Evolutionary conservation across 2,329 filamentous ascomycete species (phyloP).

Genomic region (Geosmithia flava): DNA sequence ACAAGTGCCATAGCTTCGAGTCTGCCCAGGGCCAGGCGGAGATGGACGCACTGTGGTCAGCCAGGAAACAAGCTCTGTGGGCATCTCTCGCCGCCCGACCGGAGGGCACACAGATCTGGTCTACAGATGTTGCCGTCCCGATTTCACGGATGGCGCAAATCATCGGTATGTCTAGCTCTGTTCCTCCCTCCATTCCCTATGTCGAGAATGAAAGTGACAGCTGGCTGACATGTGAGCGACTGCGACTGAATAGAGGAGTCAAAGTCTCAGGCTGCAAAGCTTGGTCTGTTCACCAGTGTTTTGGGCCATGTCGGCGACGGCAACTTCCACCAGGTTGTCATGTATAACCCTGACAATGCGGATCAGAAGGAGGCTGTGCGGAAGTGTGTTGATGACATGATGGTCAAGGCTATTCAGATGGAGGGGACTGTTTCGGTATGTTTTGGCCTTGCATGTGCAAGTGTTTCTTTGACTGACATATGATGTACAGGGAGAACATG

Average conservation of each 20-base stretch:
- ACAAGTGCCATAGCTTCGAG: slow-evolving; percentile 49
- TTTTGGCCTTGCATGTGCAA: slow-evolving; percentile 18
- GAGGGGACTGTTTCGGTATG: slow-evolving; percentile 56
- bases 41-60: slow-evolving; percentile 60
- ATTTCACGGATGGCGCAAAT: slow-evolving; percentile 60
- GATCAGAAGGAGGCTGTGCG: slow-evolving; percentile 41
- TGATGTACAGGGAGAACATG: slow-evolving; percentile 45
- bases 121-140: slow-evolving; percentile 70
- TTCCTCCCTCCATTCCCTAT: neutral
- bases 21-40: slow-evolving; percentile 55
- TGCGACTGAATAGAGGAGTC: slow-evolving; percentile 54
- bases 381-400: slow-evolving; percentile 54
- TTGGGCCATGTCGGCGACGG: slow-evolving; percentile 65
- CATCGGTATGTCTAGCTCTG: slow-evolving; percentile 26
- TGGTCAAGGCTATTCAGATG: slow-evolving; percentile 55
- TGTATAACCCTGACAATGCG: slow-evolving; percentile 34
- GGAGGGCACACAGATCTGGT: slow-evolving; percentile 55
- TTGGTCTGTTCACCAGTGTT: slow-evolving; percentile 53
- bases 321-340: slow-evolving; percentile 52
- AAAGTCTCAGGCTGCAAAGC: slow-evolving; percentile 49
- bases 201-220: too few relatives aligned
- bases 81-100: slow-evolving; percentile 54
- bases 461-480: neutral
- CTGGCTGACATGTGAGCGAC: too few relatives aligned
- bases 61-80: slow-evolving; percentile 64